Evolutionary conservation across 202 grass and related monocot species (phyloP), one percentile per base, ranked within the genome.

Genomic region (Alloteropsis angusta): DNA sequence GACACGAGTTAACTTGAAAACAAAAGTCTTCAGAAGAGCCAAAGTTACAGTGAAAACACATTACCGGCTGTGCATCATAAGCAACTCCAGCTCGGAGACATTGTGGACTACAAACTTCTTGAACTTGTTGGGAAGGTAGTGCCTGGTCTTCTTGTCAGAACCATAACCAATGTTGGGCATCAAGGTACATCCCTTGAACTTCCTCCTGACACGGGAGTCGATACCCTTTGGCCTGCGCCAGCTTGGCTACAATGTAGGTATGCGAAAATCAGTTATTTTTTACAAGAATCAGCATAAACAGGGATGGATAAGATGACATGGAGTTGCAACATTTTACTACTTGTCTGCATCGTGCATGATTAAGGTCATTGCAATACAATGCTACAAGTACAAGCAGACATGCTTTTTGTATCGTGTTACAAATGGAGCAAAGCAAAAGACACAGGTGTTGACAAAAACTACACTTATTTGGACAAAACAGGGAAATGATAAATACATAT

Each of bases 1-100:
- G 9, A 42, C 21, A 39, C 5, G n/a, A 19, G 13, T 74, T 21
- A 49, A 15, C 25, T 16, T 34, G 41, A 46, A 26, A 60, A 61
- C 5, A n/a, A 6, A 0, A 59, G 26, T 22, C 44, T 4, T 53
- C 23, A 15, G 17, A 4, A 38, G 9, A 30, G 28, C 28, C 28
- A 30, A 30, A 30, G 28, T 30, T 30, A 30, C 28, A 30, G 28
- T 30, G 28, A 4, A 36, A 23, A 1, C 38, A 37, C 21, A 28
- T 7, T 26, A 88, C 85, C 90, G 87, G 77, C 89, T 88, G 76
- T 93, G 88, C 90, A 93, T 89, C 90, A 93, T 93, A 25, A 90
- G 85, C 76, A 93, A 67, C 52, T 90, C 71, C 25, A 93, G 71
- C 12, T 93, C 91, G 17, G 91, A 71, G 11, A 81, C 82, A 45